Percentiles rank a stretch among this genome's conserved stretches.
Conservation (phyloP, 2,329 filamentous ascomycete genomes). For the Clonostachys solani region DNA sequence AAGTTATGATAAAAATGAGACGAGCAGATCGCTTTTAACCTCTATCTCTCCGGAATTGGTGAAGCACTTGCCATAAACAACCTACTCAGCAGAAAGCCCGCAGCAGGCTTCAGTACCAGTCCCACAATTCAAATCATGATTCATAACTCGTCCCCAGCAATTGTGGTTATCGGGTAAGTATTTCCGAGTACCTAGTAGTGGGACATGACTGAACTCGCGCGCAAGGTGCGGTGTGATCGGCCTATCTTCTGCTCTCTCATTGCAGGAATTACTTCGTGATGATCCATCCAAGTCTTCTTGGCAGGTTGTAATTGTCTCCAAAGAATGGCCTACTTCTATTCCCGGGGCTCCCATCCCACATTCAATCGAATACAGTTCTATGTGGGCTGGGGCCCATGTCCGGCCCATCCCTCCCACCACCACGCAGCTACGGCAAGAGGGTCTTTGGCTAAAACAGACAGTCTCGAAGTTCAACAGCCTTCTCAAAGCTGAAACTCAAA, state of each 20-base stretch:
- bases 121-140: no score
- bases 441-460: constrained; percentile 20
- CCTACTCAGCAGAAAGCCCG: no score
- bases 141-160: neutral
- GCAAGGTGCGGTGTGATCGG: constrained; percentile 46
- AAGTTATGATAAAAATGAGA: no score
- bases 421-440: constrained; percentile 21
- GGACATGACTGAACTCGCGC: neutral
- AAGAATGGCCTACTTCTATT: constrained; percentile 26
- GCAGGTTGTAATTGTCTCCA: constrained; percentile 17
- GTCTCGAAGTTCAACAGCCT: constrained; percentile 15
- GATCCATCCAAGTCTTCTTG: neutral
- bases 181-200: neutral
- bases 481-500: constrained; percentile 15
- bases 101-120: no score
- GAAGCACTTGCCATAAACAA: no score
- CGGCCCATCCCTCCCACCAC: constrained; percentile 38
- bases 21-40: no score
- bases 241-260: constrained; percentile 40
- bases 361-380: constrained; percentile 44
- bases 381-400: constrained; percentile 54
- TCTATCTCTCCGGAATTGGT: no score
- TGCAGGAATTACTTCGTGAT: constrained; percentile 21
- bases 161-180: constrained; percentile 7
- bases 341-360: constrained; percentile 18